Conservation (phyloP, 1,284 basidiomycete species). For the Coriolopsis trogii region DNA sequence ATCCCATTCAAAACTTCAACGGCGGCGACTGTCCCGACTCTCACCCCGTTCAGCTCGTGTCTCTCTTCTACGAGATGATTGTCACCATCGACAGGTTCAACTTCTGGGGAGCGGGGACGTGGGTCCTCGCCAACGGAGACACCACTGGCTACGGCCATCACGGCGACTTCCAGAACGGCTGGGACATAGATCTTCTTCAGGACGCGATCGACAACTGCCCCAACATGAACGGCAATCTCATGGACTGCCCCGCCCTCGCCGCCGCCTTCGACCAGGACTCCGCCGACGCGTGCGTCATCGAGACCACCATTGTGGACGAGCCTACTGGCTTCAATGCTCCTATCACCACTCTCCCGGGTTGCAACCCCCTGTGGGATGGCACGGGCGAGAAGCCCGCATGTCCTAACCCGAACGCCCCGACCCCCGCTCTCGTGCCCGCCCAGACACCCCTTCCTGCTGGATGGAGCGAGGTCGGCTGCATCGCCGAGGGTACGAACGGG, state of each 20-base stretch:
- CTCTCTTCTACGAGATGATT: slow-evolving; percentile 35
- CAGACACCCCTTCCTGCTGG: slow-evolving; percentile 20
- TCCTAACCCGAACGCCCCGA: slow-evolving; percentile 1
- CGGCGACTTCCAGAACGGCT: slow-evolving; percentile 38
- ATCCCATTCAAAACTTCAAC: slow-evolving; percentile 41
- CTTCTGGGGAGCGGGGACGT: slow-evolving; percentile 31
- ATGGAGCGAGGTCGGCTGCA: slow-evolving; percentile 31
- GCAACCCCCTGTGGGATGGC: slow-evolving; percentile 29
- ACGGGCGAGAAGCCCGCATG: slow-evolving; percentile 23
- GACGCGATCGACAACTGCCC: slow-evolving; percentile 32
- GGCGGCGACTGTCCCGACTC: slow-evolving; percentile 32
- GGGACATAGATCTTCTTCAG: slow-evolving; percentile 33
- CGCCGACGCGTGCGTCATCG: slow-evolving; percentile 27
- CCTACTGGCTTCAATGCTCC: slow-evolving; percentile 24
- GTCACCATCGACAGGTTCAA: slow-evolving; percentile 26
- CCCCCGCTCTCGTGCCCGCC: slow-evolving; percentile 20
- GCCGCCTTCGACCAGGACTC: slow-evolving; percentile 23
- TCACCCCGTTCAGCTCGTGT: slow-evolving; percentile 34
- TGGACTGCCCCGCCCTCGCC: slow-evolving; percentile 22
- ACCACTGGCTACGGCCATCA: slow-evolving; percentile 34
- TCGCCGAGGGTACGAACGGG: slow-evolving; percentile 30
- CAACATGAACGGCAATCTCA: slow-evolving; percentile 21
- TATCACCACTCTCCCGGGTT: slow-evolving; percentile 29
- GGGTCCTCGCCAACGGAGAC: slow-evolving; percentile 36
- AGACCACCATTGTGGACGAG: slow-evolving; percentile 28